Evolutionary conservation across 2,329 filamentous ascomycete genomes (phyloP).

Genomic region (Fusarium transvaalense): DNA sequence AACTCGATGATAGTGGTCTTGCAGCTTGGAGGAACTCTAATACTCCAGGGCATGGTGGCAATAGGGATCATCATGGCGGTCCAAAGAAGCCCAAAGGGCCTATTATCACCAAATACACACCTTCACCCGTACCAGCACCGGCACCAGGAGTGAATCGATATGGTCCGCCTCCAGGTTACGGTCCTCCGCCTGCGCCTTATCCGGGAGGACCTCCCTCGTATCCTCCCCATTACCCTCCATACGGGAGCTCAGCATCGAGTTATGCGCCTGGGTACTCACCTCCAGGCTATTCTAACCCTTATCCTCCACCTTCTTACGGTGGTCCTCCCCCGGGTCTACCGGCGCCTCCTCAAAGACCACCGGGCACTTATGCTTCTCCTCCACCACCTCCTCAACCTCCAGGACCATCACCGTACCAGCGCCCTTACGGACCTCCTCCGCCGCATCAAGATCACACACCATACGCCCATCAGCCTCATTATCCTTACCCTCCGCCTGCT

Average conservation of each 20-base stretch:
- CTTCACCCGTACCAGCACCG: conserved; percentile 42
- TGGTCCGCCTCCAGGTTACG: conserved; percentile 45
- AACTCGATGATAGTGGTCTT: conserved; percentile 49
- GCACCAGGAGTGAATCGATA: conserved; percentile 37
- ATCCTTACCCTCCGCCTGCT: conserved; percentile 40
- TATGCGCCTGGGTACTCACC: conserved; percentile 48
- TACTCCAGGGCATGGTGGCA: conserved; percentile 43
- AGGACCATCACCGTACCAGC: conserved; percentile 37
- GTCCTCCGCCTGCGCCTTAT: conserved; percentile 45
- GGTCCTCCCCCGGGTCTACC: conserved; percentile 43
- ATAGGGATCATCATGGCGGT: conserved; percentile 49
- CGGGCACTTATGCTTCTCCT: conserved; percentile 32
- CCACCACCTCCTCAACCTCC: conserved; percentile 32
- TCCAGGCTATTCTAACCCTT: conserved; percentile 44
- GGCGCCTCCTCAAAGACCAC: conserved; percentile 38
- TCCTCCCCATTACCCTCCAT: conserved; percentile 42
- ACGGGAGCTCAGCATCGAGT: conserved; percentile 38
- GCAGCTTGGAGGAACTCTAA: conserved; percentile 54
- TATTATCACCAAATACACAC: conserved; percentile 55
- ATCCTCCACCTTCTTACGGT: conserved; percentile 43
- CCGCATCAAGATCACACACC: conserved; percentile 32
- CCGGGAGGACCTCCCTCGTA: conserved; percentile 43
- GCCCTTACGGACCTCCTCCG: conserved; percentile 41
- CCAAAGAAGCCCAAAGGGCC: conserved; percentile 52
- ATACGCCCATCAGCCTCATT: conserved; percentile 40